These are phyloP conservation scores for Saccharum officinarum DNA, from an alignment of 176 grass and related monocot genomes.

Conservation along the genomic window DNA sequence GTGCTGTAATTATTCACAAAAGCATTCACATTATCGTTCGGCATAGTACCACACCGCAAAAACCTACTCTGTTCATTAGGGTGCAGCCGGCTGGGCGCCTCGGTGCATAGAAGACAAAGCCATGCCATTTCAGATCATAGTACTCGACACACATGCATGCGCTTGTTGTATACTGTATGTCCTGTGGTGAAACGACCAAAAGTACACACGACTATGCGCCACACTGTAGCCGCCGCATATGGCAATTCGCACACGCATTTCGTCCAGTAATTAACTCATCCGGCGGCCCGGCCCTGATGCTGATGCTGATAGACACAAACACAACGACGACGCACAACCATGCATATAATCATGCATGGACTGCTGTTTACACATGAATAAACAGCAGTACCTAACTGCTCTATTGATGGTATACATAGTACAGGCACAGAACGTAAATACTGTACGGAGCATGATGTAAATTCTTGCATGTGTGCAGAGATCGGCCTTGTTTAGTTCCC, in stretches of 20 bases:
- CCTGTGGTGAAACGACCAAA: constrained; percentile 30
- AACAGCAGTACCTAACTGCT: not conserved
- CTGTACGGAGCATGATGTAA: not conserved
- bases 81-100: too few species aligned
- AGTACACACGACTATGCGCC: constrained; percentile 32
- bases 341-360: too few species aligned
- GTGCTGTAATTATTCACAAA: too few species aligned
- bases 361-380: not conserved
- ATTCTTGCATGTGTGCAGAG: not conserved
- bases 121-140: constrained; percentile 30
- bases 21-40: too few species aligned
- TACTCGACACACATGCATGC: constrained; percentile 12
- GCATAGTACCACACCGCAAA: too few species aligned
- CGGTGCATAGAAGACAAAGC: not conserved
- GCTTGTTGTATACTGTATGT: not conserved
- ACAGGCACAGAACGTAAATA: not conserved
- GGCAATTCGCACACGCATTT: not conserved
- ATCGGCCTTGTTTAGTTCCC: too few species aligned
- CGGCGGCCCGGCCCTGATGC: not conserved
- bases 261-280: not conserved
- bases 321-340: not conserved
- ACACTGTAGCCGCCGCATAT: constrained; percentile 21
- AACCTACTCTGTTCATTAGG: too few species aligned
- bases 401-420: not conserved
- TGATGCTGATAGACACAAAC: not conserved